Evolutionary conservation across 768 basidiomycete species (phyloP), one percentile per base, ranked within the genome.

Genomic region (Mycena rosella): DNA sequence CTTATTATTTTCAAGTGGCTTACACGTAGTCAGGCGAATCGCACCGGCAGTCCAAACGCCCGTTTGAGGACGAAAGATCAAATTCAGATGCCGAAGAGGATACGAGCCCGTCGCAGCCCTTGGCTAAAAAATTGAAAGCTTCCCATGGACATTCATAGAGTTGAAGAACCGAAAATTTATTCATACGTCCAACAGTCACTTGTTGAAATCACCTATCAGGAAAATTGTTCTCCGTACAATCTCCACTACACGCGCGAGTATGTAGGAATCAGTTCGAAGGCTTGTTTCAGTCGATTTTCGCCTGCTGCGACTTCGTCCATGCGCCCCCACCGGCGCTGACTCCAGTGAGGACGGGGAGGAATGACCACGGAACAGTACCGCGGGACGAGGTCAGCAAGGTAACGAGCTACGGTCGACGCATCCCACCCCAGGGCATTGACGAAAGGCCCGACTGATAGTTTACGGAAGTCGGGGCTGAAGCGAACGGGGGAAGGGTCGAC

Each of bases 361-460:
- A 64, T n/a, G 0, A 10, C 18, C 22, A 64, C 27, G 13, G 55
- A 49, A 44, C 47, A 64, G 24, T 30, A 26, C 10, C 1, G 27
- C 18, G 63, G 55, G 14, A 57, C 26, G 17, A 58, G 17, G 13
- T 2, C 8, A 2, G 63, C 45, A 2, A 57, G 36, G 55, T 49
- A 64, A 5, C 38, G 27, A 2, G 63, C 63, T 8, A 64, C 55
- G 7, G 27, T 22, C 9, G 26, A 24, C 3, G 48, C 47, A n/a
- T 57, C 47, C 63, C 63, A 64, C 20, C 40, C 56, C 13, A 5
- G 5, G 7, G 47, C 24, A 0, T 7, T 36, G n/a, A 17, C 34
- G 20, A 29, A 47, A 5, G 57, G 55, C 13, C 55, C 55, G 47
- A 64, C 48, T 1, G 63, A 64, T n/a, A 64, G 29, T 29, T 40